phyloP scores from a whole-genome alignment of 306 rosid species.

The Abrus pulchellus region DNA sequence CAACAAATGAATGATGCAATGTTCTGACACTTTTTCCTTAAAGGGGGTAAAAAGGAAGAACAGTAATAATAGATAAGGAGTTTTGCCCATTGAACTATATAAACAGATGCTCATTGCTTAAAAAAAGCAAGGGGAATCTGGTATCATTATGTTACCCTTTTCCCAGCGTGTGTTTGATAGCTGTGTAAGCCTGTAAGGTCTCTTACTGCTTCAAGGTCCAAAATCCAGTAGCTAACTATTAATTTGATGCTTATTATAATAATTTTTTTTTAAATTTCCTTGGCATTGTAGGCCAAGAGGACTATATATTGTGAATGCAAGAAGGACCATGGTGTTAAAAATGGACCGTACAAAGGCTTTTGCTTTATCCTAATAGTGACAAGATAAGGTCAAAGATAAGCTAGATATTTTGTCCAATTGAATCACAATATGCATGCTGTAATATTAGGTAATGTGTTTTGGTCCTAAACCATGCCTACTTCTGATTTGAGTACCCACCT shows the following conservation, averaged over 20 bases:
- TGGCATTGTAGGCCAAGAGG: no score
- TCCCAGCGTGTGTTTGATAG: slow-evolving; percentile 36
- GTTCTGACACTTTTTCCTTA: slow-evolving; percentile 18
- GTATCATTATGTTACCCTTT: slow-evolving; percentile 36
- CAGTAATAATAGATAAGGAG: slow-evolving; percentile 11
- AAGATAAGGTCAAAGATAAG: slow-evolving; percentile 34
- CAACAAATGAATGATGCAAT: slow-evolving; percentile 9
- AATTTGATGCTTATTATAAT: background rate
- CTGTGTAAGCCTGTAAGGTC: slow-evolving; percentile 25
- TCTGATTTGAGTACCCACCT: slow-evolving; percentile 36
- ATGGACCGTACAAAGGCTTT: background rate
- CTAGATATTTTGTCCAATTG: slow-evolving; percentile 8
- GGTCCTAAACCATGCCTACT: slow-evolving; percentile 34
- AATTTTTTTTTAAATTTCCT: no score
- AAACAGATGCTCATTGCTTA: slow-evolving; percentile 20
- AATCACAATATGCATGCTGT: slow-evolving; percentile 29
- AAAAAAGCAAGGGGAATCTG: slow-evolving; percentile 32
- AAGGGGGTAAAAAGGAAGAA: slow-evolving; percentile 20
- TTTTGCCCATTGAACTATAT: slow-evolving; percentile 28
- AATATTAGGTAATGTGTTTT: slow-evolving; percentile 30
- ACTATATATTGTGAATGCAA: no score
- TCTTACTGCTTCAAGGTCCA: background rate
- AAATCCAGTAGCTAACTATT: background rate
- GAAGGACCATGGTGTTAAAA: slow-evolving; percentile 14
- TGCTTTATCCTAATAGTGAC: slow-evolving; percentile 31